Percentiles rank a stretch among this genome's conserved stretches.
phyloP scores from a whole-genome alignment of 1,284 basidiomycete genomes.

The Cryptococcus floricola region DNA sequence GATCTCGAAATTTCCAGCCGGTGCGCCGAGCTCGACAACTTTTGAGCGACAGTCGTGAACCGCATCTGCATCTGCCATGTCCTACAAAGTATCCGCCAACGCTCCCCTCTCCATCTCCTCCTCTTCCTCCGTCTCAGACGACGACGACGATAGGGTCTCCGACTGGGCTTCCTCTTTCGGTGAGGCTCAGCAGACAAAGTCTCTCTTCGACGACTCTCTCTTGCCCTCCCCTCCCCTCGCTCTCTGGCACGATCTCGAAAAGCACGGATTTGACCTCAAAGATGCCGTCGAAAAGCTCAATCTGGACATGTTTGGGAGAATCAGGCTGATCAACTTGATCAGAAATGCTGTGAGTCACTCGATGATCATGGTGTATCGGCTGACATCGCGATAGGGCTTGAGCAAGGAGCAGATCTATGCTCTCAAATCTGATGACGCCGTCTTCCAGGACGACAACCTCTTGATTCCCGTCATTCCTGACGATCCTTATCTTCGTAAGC shows the following conservation, averaged over 20 bases:
- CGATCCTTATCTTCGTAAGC: constrained; percentile 81
- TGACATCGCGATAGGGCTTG: constrained; percentile 11
- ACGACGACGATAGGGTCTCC: constrained; percentile 27
- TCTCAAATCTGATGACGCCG: constrained; percentile 59
- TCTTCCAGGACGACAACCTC: constrained; percentile 70
- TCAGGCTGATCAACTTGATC: constrained; percentile 82
- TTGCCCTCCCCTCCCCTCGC: constrained; percentile 63
- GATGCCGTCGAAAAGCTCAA: constrained; percentile 32
- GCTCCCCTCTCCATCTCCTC: constrained; percentile 17
- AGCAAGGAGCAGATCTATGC: constrained; percentile 47
- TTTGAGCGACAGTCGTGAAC: too few species aligned
- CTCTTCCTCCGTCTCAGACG: constrained; percentile 12
- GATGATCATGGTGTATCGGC: neutral
- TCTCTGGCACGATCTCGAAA: constrained; percentile 61
- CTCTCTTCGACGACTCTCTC: constrained; percentile 71
- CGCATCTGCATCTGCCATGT: constrained; percentile 2
- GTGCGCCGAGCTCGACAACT: neutral
- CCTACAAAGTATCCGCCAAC: constrained; percentile 9
- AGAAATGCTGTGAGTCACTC: constrained; percentile 58
- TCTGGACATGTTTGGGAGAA: constrained; percentile 65
- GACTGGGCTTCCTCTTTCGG: constrained; percentile 44
- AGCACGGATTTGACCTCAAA: constrained; percentile 48
- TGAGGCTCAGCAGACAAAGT: constrained; percentile 55
- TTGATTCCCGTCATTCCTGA: constrained; percentile 73
- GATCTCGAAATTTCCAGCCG: neutral